Evolutionary conservation across 1,284 basidiomycete species (phyloP).

Genomic region (Porogramme epimiltina): DNA sequence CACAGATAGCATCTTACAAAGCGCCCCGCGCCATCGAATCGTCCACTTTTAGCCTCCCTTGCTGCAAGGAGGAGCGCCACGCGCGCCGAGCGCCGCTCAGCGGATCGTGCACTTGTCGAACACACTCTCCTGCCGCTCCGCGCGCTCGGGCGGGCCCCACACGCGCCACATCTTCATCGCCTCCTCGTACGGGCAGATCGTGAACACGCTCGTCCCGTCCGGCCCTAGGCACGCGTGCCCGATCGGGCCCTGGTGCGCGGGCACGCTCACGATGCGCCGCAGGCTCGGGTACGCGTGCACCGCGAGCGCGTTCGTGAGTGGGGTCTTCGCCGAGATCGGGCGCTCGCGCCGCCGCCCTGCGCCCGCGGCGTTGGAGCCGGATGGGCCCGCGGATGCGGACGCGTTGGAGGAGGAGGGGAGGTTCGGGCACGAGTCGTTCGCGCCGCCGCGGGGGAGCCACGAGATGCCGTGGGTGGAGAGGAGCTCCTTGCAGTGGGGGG

Average conservation of each 20-base stretch:
- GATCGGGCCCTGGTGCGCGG: slow-evolving; percentile 36
- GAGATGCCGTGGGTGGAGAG: slow-evolving; percentile 64
- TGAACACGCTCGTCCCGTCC: slow-evolving; percentile 40
- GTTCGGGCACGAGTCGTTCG: slow-evolving; percentile 20
- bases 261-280: slow-evolving; percentile 34
- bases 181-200: slow-evolving; percentile 40
- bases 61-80: too few species aligned
- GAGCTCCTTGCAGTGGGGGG: slow-evolving; percentile 66
- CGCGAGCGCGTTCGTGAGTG: slow-evolving; percentile 50
- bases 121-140: slow-evolving; percentile 28
- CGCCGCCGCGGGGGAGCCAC: slow-evolving; percentile 29
- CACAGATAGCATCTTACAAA: slow-evolving; percentile 12
- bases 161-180: slow-evolving; percentile 47
- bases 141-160: slow-evolving; percentile 32
- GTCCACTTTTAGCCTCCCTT: background rate
- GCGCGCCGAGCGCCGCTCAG: too few species aligned
- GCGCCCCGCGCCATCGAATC: background rate
- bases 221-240: slow-evolving; percentile 39
- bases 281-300: slow-evolving; percentile 47
- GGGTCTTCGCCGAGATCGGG: slow-evolving; percentile 29
- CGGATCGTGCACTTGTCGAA: slow-evolving; percentile 32
- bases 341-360: slow-evolving; percentile 8
- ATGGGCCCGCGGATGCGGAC: too few species aligned
- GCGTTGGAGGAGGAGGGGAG: slow-evolving; percentile 4
- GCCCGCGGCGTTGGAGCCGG: slow-evolving; percentile 1